Evolutionary conservation across 768 basidiomycete genomes (phyloP).

Genomic region (Leucosporidium yakuticum): DNA sequence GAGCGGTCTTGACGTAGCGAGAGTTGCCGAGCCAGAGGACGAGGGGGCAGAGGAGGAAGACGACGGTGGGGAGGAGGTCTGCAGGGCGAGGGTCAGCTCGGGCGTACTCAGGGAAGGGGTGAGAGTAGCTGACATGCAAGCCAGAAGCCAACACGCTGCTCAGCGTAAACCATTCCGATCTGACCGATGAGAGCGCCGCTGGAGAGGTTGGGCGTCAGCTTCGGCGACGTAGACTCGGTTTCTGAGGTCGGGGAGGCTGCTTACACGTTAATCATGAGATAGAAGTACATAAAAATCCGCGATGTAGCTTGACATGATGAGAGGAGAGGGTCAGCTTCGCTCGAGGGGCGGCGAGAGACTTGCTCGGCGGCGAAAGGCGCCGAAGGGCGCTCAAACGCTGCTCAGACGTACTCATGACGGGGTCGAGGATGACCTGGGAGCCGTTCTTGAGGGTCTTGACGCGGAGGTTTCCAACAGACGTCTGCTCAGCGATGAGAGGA

Average conservation of each 20-base stretch:
- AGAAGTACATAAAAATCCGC: conserved; percentile 57
- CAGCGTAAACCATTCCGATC: conserved; percentile 45
- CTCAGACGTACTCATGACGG: conserved; percentile 47
- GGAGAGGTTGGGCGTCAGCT: conserved; percentile 60
- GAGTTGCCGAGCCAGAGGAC: conserved; percentile 37
- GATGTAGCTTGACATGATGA: conserved; percentile 46
- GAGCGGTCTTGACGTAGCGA: conserved; percentile 29
- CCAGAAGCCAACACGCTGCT: conserved; percentile 42
- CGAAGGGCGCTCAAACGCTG: too few relatives aligned
- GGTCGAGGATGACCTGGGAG: conserved; percentile 71
- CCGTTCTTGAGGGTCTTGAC: conserved; percentile 45
- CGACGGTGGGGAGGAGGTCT: not conserved
- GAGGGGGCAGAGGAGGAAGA: conserved; percentile 4
- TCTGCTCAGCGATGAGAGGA: conserved; percentile 70
- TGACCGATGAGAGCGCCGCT: conserved; percentile 65
- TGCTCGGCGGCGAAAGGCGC: too few relatives aligned
- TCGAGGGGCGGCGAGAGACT: too few relatives aligned
- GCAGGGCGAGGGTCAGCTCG: too few relatives aligned
- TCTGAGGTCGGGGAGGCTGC: not conserved
- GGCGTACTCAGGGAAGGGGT: too few relatives aligned
- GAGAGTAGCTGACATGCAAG: conserved; percentile 31
- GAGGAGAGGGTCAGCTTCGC: too few relatives aligned
- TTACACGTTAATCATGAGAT: not conserved
- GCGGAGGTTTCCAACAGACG: conserved; percentile 10
- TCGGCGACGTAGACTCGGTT: too few relatives aligned